Base-by-base conservation (phyloP, 139 green algal species). In the Chlamydomonas incerta region DNA sequence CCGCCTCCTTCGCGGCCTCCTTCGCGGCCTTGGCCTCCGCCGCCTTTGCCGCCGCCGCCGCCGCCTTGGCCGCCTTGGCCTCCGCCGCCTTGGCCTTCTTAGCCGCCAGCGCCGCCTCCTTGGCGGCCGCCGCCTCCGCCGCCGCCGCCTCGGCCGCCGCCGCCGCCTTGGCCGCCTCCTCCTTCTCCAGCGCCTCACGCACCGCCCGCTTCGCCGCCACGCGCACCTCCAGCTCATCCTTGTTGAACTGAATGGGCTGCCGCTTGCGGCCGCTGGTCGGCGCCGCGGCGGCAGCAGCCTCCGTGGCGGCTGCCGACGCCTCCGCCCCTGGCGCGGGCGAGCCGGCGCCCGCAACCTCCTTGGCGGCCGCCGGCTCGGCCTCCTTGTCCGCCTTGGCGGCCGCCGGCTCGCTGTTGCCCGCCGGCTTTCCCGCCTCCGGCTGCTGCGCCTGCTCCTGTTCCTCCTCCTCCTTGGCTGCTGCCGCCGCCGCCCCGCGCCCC, bases 191-290 rank as follows among this genome's bases (percentile, higher is more conserved):
- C 26, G 60, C 47, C n/a, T 68, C 66, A 14, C 79, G 65, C 8
- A 66, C 79, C 17, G 79, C 79, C 23, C 79, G 79, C 67, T 85
- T 85, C 21, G 79, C 79, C 23, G 66, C 79, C 47, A 85, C 79
- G 20, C 79, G 65, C 26, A 76, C 47, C 63, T 85, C 47, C n/a
- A 85, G 65, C 66, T 85, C 79, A 0, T 67, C 66, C 20, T 24
- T 24, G 9, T 37, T 37, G 47, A 85, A 85, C 66, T 75, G 37
- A 34, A 85, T 85, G 3, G 79, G 79, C 50, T 75, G 66, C 18
- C 79, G 79, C 67, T 75, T 75, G 21, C 79, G 79, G 11, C 79
- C 79, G 31, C 66, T 73, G 47, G 31, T 34, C 8, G 31, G 9
- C 33, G 2, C 74, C 14, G 73, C 9, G 5, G 71, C 46, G 3